Evolutionary conservation across 345 rosid genomes (phyloP).

Genomic region (Hypericum perforatum): DNA sequence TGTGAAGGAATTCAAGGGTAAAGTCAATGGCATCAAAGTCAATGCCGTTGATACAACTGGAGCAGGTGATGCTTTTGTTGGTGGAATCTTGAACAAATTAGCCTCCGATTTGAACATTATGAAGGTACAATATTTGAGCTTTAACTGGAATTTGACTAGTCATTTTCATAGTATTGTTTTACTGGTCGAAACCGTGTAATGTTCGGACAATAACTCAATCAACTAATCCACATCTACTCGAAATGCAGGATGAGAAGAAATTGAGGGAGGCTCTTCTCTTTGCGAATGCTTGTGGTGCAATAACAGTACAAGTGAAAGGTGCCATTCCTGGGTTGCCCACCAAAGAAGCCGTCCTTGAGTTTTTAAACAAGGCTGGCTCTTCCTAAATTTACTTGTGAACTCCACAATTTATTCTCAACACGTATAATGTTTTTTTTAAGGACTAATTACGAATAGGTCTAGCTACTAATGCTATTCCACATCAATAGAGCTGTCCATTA

Average conservation of each 20-base stretch:
- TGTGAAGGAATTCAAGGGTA: conserved; percentile 50
- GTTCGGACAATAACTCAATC: too few relatives aligned
- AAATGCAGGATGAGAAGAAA: conserved; percentile 3
- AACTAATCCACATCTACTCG: not conserved
- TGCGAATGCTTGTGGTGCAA: conserved; percentile 12
- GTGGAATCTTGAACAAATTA: conserved; percentile 51
- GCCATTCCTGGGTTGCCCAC: conserved; percentile 6
- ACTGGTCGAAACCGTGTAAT: too few relatives aligned
- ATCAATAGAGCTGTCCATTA: too few relatives aligned
- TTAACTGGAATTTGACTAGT: too few relatives aligned
- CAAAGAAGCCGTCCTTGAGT: conserved; percentile 4
- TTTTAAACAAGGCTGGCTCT: not conserved
- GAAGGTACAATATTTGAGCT: conserved; percentile 1
- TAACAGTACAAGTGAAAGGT: not conserved
- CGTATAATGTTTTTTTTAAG: too few relatives aligned
- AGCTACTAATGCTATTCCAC: too few relatives aligned
- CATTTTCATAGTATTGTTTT: too few relatives aligned
- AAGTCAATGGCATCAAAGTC: conserved; percentile 55
- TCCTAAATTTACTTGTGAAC: too few relatives aligned
- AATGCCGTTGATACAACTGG: conserved; percentile 71
- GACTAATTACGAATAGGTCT: too few relatives aligned
- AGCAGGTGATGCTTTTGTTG: conserved; percentile 80
- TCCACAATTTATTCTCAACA: too few relatives aligned
- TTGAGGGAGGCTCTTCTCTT: conserved; percentile 3
- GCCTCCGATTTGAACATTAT: conserved; percentile 42